Evolutionary conservation across 768 basidiomycete genomes (phyloP).

Genomic region (Neoboletus magnificus): DNA sequence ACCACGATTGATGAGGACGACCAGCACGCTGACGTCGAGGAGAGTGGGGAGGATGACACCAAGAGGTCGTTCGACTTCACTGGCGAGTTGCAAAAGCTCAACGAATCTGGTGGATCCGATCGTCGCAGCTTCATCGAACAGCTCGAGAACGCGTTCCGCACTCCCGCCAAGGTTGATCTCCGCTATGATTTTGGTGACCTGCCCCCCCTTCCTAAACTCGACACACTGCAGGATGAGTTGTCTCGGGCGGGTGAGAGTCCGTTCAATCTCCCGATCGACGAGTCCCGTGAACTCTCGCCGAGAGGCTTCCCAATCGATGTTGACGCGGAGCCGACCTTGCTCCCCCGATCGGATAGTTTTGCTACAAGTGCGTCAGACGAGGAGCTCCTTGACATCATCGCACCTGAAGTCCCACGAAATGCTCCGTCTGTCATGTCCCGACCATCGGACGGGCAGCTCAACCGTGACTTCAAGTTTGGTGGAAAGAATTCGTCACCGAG

Average conservation of each 20-base stretch:
- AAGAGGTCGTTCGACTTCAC: slow-evolving; percentile 85
- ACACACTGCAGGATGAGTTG: slow-evolving; percentile 32
- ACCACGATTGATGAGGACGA: slow-evolving; percentile 45
- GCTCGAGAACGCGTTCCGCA: slow-evolving; percentile 75
- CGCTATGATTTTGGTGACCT: slow-evolving; percentile 45
- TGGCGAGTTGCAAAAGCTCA: slow-evolving; percentile 66
- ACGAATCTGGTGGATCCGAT: slow-evolving; percentile 67
- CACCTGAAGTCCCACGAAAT: slow-evolving; percentile 18
- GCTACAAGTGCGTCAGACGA: slow-evolving; percentile 33
- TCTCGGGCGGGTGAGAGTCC: slow-evolving; percentile 23
- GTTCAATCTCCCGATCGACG: slow-evolving; percentile 16
- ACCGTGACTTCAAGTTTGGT: slow-evolving; percentile 74
- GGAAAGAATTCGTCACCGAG: slow-evolving; percentile 35
- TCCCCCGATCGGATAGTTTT: slow-evolving; percentile 36
- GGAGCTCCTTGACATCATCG: slow-evolving; percentile 23
- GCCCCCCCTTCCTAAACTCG: slow-evolving; percentile 54
- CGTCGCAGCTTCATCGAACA: slow-evolving; percentile 78
- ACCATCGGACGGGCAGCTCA: slow-evolving; percentile 63
- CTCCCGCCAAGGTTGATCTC: slow-evolving; percentile 67
- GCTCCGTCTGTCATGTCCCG: slow-evolving; percentile 37
- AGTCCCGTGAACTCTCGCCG: slow-evolving; percentile 14
- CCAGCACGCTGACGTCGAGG: slow-evolving; percentile 40
- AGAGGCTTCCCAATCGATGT: slow-evolving; percentile 23
- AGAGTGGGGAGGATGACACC: slow-evolving; percentile 56
- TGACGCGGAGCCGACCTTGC: slow-evolving; percentile 36